Evolutionary conservation across 2,329 filamentous ascomycete species (phyloP).

Genomic region (Scytalidium sp.): DNA sequence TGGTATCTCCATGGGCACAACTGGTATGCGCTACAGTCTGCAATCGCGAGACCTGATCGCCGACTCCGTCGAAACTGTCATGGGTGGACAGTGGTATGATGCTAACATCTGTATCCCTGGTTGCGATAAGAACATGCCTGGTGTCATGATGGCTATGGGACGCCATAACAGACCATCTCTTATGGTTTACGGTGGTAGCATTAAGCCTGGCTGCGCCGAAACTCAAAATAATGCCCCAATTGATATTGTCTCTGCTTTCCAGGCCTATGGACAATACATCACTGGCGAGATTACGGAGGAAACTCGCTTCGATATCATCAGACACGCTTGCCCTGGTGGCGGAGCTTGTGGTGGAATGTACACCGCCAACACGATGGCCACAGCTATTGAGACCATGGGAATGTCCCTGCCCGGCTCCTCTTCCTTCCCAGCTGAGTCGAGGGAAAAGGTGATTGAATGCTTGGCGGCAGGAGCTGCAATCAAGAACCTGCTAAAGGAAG

Average conservation of each 20-base stretch:
- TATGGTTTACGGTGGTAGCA: conserved; percentile 97
- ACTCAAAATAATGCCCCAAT: conserved; percentile 71
- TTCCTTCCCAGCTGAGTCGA: conserved; percentile 73
- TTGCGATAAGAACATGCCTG: conserved; percentile 99
- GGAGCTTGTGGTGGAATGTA: conserved; percentile 89
- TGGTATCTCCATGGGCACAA: conserved; percentile 97
- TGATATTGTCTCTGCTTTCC: conserved; percentile 96
- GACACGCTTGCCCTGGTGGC: conserved; percentile 80
- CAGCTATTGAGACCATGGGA: conserved; percentile 68
- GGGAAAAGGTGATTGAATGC: conserved; percentile 71
- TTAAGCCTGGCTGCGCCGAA: conserved; percentile 82
- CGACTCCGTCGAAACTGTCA: conserved; percentile 97
- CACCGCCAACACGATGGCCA: conserved; percentile 75
- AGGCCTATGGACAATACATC: conserved; percentile 94
- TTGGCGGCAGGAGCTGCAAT: conserved; percentile 69
- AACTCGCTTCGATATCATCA: conserved; percentile 90
- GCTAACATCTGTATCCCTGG: conserved; percentile 95
- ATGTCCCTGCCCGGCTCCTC: conserved; percentile 82
- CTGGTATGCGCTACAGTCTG: conserved; percentile 91
- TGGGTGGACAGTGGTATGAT: conserved; percentile 99
- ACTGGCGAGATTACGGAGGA: conserved; percentile 88
- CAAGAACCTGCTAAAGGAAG: conserved; percentile 69
- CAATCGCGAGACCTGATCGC: conserved; percentile 96
- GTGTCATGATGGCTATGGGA: conserved; percentile 89
- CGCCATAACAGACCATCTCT: conserved; percentile 89